These are phyloP conservation scores for Vicia sativa DNA, from an alignment of 306 rosid species.

Conservation along the genomic window DNA sequence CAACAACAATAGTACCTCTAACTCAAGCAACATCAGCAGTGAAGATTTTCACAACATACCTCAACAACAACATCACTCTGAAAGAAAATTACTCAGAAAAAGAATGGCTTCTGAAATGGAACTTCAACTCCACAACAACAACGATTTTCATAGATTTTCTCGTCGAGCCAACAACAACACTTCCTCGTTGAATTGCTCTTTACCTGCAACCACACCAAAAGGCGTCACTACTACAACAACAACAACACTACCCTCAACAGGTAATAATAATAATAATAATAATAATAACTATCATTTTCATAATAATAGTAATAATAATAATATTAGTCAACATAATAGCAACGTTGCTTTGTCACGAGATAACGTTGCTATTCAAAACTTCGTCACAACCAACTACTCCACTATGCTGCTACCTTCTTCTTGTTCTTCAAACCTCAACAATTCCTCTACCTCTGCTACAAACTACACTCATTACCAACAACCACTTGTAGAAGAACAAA, in stretches of 20 bases:
- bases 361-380: constrained; percentile 44
- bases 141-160: constrained; percentile 46
- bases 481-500: constrained; percentile 22
- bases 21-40: constrained; percentile 42
- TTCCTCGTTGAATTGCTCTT: constrained; percentile 4
- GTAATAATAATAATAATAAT: constrained; percentile 17
- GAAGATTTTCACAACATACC: constrained; percentile 33
- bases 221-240: constrained; percentile 24
- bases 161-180: constrained; percentile 47
- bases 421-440: constrained; percentile 22
- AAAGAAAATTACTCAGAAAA: constrained; percentile 67
- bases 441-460: background rate
- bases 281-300: constrained; percentile 22
- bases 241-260: constrained; percentile 44
- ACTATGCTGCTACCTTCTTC: constrained; percentile 61
- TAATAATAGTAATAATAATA: background rate
- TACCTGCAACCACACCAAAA: constrained; percentile 13
- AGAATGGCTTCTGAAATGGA: constrained; percentile 95
- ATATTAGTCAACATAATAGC: background rate
- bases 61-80: constrained; percentile 2
- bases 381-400: constrained; percentile 79
- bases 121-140: constrained; percentile 41
- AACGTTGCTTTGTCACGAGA: constrained; percentile 38
- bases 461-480: constrained; percentile 35
- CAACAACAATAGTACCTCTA: constrained; percentile 38